phyloP scores from a whole-genome alignment of 2,329 filamentous ascomycete species.

The Epichloe baconii region DNA sequence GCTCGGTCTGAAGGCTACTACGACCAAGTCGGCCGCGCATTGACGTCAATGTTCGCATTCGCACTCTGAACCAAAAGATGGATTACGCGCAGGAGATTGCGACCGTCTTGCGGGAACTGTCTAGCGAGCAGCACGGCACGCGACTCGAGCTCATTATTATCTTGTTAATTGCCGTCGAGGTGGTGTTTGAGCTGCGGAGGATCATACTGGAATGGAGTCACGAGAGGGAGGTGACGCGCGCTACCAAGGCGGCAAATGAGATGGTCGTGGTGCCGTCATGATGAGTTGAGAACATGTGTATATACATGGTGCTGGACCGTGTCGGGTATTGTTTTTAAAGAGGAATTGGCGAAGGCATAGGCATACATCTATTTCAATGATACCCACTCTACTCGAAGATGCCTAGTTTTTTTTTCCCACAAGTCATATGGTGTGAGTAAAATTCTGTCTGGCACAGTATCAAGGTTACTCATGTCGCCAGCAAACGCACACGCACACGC shows the following conservation, averaged over 20 bases:
- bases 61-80: constrained; percentile 89
- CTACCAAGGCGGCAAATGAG: constrained; percentile 5
- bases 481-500: neutral
- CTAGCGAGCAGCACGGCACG: constrained; percentile 81
- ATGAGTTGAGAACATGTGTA: constrained; percentile 4
- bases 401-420: no score
- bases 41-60: constrained; percentile 86
- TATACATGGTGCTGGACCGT: neutral
- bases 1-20: constrained; percentile 85
- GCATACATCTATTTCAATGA: neutral
- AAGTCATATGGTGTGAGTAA: neutral
- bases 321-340: neutral
- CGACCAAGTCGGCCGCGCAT: constrained; percentile 76
- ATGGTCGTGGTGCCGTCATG: no score
- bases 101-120: constrained; percentile 70
- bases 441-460: no score
- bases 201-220: constrained; percentile 50
- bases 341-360: neutral
- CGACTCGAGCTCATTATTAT: constrained; percentile 95
- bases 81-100: constrained; percentile 96
- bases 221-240: constrained; percentile 17
- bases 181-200: constrained; percentile 70
- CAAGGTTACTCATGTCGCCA: neutral
- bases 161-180: constrained; percentile 80
- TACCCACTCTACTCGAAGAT: neutral